phyloP scores from a whole-genome alignment of 2,329 filamentous ascomycete genomes.

The Kalaharituber pfeilii region DNA sequence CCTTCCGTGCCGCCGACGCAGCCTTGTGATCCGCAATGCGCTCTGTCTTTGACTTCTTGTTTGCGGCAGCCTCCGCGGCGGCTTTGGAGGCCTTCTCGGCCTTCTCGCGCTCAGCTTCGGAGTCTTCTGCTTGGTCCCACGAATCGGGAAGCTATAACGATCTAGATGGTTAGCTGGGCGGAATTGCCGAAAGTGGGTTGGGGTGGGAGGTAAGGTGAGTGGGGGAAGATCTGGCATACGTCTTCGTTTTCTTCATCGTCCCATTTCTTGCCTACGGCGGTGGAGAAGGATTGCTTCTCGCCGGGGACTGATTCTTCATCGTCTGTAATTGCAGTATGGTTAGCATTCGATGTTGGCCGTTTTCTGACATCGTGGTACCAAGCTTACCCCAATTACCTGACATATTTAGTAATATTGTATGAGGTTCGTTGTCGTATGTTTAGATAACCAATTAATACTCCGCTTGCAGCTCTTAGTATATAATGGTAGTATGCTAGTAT shows the following conservation, averaged over 20 bases:
- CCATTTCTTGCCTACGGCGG: not conserved
- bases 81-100: conserved; percentile 81
- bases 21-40: conserved; percentile 66
- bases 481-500: no score
- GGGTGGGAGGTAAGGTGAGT: not conserved
- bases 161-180: not conserved
- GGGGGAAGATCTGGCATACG: not conserved
- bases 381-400: no score
- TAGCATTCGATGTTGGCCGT: no score
- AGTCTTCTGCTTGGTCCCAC: conserved; percentile 95
- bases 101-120: conserved; percentile 91
- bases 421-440: no score
- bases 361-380: no score
- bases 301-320: not conserved
- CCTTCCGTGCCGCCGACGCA: conserved; percentile 37
- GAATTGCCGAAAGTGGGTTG: not conserved
- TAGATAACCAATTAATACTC: no score
- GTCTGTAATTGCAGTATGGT: not conserved
- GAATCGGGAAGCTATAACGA: conserved; percentile 63
- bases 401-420: no score
- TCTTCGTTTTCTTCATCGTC: not conserved
- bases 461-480: no score
- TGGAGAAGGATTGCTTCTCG: not conserved
- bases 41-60: conserved; percentile 76
- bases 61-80: conserved; percentile 69